Base-by-base conservation (phyloP, 768 basidiomycete genomes). In the Termitomyces sp. region DNA sequence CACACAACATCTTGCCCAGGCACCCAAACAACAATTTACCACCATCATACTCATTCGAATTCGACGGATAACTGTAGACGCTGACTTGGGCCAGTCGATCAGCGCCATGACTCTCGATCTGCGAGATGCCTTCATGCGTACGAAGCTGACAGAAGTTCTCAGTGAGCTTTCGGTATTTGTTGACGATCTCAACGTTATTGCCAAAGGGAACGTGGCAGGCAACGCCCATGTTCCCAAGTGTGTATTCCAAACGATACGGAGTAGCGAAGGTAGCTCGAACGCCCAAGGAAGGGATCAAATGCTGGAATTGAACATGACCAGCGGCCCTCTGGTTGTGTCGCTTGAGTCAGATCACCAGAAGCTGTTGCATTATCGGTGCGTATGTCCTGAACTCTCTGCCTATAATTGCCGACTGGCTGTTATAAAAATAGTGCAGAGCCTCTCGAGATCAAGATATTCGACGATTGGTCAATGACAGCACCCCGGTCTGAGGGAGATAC, bases 1-100 rank as follows among this genome's bases (percentile, higher is more conserved):
- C 51, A 51, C 61, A 43, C 62, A 61, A 21, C 53, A 58, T 23
- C 55, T 64, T 16, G 50, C 63, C 23, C 58, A 63, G 17, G 60
- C 62, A 8, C 47, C 66, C 19, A 66, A 67, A 56, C 77, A 77
- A 61, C 76, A 75, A 10, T 73, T 93, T 49, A 82, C 77, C 3
- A 89, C 85, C 7, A 72, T 79, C 1, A 67, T 91, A 25, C 73
- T 94, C 14, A 63, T 94, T 53, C 85, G 89, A 34, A 75, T 94
- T 46, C 83, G 91, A 21, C 80, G 79, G 47, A 82, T 94, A 53
- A 80, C 81, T 32, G 73, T 97, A 39, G 83, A 86, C 47, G 80
- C 90, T 6, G 91, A 97, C 66, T 81, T 98, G 27, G 92, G 92
- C 8, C 89, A 91, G 64, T 89, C 89, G 1, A 94, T 98, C 62